Base-by-base conservation (phyloP, 805 yeast genomes). In the Wickerhamia fluorescens region DNA sequence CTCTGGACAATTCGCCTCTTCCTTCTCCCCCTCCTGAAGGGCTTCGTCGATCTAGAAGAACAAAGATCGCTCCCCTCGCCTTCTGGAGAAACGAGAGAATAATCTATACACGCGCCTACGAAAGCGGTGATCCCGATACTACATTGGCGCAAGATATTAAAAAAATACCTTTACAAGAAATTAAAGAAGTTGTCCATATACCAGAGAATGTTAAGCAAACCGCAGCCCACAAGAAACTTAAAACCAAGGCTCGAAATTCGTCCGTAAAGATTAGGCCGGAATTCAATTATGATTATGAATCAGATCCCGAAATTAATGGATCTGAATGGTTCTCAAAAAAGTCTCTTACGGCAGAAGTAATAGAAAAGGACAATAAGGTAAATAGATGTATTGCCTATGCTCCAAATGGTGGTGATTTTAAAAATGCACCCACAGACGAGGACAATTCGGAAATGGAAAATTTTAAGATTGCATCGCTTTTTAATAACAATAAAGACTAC, bases 11-110 rank as follows among this genome's bases (percentile, higher is more conserved):
- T 8, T 47, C 58, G 1, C 64, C 65, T 5, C 49, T 60, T 17
- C 69, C 68, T 2, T 58, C 66, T 4, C 68, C 69, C 2, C 67
- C 66, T 5, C 64, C 65, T 5, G 66, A 58, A 32, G 71, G 75
- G 0, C 44, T 72, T 2, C 62, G 94, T 38, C 59, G 83, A 38
- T 81, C 94, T 0, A 62, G 68, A 18, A 65, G 95, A 43, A 70
- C 73, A 0, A 70, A 72, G 37, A 67, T 81, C 5, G 71, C 78
- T 3, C 89, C 94, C 0, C 57, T 86, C 38, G 88, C 85, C 3
- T 82, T 68, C 49, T 86, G 95, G 95, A 72, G 82, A 49, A 83
- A 82, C 45, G 95, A 86, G 53, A 63, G 75, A 35, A 71, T 81
- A 17, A 71, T 82, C 3, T 86, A 81, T 45, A 42, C 58, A 1